Conservation (phyloP, 306 rosid species). For the Benincasa hispida region DNA sequence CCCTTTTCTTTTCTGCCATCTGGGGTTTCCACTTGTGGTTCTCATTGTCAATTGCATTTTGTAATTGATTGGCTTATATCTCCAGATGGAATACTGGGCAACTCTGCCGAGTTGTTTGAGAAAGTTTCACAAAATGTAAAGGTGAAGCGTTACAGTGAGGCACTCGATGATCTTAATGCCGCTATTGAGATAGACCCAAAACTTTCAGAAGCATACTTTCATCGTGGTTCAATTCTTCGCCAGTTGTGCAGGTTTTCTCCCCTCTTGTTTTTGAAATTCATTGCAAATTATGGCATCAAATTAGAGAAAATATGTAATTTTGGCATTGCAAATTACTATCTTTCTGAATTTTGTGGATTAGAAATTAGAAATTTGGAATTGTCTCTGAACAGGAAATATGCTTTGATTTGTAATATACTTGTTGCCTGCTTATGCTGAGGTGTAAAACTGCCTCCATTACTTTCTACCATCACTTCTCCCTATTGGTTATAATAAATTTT, state of each 20-base stretch:
- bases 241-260: constrained; percentile 66
- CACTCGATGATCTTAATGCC: constrained; percentile 85
- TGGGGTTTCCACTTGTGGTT: background rate
- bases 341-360: background rate
- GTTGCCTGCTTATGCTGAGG: background rate
- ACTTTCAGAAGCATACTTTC: constrained; percentile 80
- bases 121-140: constrained; percentile 66
- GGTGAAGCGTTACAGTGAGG: constrained; percentile 75
- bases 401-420: background rate
- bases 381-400: background rate
- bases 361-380: background rate
- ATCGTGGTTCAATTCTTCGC: constrained; percentile 81
- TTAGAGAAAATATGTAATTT: background rate
- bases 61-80: constrained; percentile 5
- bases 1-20: background rate
- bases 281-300: background rate
- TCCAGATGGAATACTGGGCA: constrained; percentile 54
- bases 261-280: background rate
- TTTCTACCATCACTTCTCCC: background rate
- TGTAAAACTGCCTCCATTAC: background rate
- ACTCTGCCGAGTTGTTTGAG: constrained; percentile 72
- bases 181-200: constrained; percentile 90
- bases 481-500: background rate
- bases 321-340: background rate
- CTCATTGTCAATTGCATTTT: background rate